Percentiles rank a stretch among this genome's conserved stretches.
Evolutionary conservation across 768 basidiomycete species (phyloP).

Genomic region (Leccinum sublutescens): DNA sequence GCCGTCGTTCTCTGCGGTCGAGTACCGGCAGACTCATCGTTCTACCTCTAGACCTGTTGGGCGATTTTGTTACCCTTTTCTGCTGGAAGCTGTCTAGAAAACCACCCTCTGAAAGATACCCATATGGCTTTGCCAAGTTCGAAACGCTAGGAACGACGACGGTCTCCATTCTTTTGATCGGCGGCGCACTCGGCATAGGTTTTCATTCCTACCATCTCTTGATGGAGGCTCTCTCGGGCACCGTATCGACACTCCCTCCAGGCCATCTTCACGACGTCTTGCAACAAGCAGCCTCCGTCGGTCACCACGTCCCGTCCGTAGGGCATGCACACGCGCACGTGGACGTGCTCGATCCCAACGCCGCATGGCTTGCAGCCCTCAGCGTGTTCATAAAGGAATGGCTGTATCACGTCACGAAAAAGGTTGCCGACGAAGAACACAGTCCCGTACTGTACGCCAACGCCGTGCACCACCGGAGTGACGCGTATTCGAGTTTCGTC

Average conservation of each 20-base stretch:
- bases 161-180: conserved; percentile 82
- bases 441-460: conserved; percentile 94
- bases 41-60: conserved; percentile 61
- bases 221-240: conserved; percentile 65
- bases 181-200: conserved; percentile 81
- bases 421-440: conserved; percentile 87
- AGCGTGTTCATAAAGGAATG: conserved; percentile 88
- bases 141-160: conserved; percentile 94
- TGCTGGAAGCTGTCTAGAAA: conserved; percentile 84
- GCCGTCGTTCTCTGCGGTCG: not conserved
- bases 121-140: conserved; percentile 90
- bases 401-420: conserved; percentile 85
- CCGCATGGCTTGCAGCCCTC: conserved; percentile 91
- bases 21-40: conserved; percentile 4
- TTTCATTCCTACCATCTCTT: conserved; percentile 89
- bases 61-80: conserved; percentile 88
- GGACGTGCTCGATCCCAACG: conserved; percentile 79
- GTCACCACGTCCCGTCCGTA: conserved; percentile 52
- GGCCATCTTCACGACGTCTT: conserved; percentile 66
- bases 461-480: conserved; percentile 95
- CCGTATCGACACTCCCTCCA: conserved; percentile 60
- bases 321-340: conserved; percentile 55
- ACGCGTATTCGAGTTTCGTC: conserved; percentile 90
- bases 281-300: conserved; percentile 51
- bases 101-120: conserved; percentile 77